Evolutionary conservation across 2,329 filamentous ascomycete genomes (phyloP), one percentile per base, ranked within the genome.

Genomic region (Annulohypoxylon truncatum): DNA sequence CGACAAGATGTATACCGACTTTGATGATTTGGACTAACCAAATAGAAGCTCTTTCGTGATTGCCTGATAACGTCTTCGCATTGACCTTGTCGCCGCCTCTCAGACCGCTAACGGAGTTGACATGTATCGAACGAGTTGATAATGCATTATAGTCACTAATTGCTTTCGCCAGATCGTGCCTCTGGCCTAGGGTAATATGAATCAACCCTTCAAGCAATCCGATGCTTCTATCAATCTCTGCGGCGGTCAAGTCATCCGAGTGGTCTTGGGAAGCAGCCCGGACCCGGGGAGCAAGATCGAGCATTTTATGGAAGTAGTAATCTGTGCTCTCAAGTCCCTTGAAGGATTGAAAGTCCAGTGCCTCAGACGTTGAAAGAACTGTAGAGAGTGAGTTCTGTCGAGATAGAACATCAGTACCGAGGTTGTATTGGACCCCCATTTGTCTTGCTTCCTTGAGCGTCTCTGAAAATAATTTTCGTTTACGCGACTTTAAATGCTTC

Each of bases 351-450:
- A 77, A 71, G 13, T 74, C 54, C 6, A 87, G 68, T 67, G 84
- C 72, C 31, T 81, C 74, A 2, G 84, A 85, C 4, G 82, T 83
- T 1, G 92, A 86, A 26, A 99, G 84, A 1, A 97, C 84, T 4
- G 85, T 79, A 4, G 92, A 85, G 6, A 92, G 82, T 0, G 92
- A 91, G 26, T 87, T 84, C 78, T 99, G 96, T 56, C 88, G 88
- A 38, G 86, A 85, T 15, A 98, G 83, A 44, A 90, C 84, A 74
- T 92, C 89, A 12, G 89, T 89, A 69, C 91, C 89, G 13, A 97
- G 83, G 75, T 97, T 97, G 55, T 90, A 89, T 72, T 90, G 91
- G 72, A 99, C 87, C 3, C 96, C 96, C 95, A 99, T 98, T 61
- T 90, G 87, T 33, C 93, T 89, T 26, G 97, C 82, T 20, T 90